Conservation (phyloP, 2,329 filamentous ascomycete genomes). For the Exophiala aquamarina region DNA sequence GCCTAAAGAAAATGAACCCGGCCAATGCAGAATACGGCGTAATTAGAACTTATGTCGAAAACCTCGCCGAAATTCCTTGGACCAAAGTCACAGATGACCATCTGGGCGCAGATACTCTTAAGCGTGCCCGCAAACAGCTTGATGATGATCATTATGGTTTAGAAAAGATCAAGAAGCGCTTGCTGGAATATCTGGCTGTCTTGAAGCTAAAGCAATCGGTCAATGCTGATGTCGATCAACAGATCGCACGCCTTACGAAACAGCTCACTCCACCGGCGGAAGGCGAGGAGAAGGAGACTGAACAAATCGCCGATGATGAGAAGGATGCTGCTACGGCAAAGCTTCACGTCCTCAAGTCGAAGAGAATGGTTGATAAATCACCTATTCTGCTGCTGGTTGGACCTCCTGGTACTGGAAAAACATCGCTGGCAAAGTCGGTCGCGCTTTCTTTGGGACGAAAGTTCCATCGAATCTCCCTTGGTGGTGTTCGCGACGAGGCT, state of each 20-base stretch:
- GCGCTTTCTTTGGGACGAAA: constrained; percentile 89
- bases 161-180: constrained; percentile 93
- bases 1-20: constrained; percentile 92
- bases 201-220: constrained; percentile 89
- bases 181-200: constrained; percentile 96
- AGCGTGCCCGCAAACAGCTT: constrained; percentile 79
- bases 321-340: constrained; percentile 57
- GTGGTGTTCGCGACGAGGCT: constrained; percentile 92
- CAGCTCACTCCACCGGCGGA: constrained; percentile 38
- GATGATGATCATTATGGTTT: constrained; percentile 96
- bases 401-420: constrained; percentile 94
- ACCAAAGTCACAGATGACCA: constrained; percentile 79
- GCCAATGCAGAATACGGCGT: constrained; percentile 96
- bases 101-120: constrained; percentile 76
- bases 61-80: constrained; percentile 92
- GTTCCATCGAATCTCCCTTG: constrained; percentile 95
- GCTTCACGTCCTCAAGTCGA: constrained; percentile 73
- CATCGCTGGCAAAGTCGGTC: constrained; percentile 88
- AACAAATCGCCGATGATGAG: constrained; percentile 53
- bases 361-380: constrained; percentile 89
- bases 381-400: constrained; percentile 92
- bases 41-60: constrained; percentile 89
- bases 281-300: constrained; percentile 34
- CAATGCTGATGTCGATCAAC: constrained; percentile 77
- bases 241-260: constrained; percentile 61